Percentiles rank a stretch among this genome's conserved stretches.
These are phyloP conservation scores for Syncephalis plumigaleata DNA, from an alignment of 371 early-diverging fungal genomes.

Conservation along the genomic window DNA sequence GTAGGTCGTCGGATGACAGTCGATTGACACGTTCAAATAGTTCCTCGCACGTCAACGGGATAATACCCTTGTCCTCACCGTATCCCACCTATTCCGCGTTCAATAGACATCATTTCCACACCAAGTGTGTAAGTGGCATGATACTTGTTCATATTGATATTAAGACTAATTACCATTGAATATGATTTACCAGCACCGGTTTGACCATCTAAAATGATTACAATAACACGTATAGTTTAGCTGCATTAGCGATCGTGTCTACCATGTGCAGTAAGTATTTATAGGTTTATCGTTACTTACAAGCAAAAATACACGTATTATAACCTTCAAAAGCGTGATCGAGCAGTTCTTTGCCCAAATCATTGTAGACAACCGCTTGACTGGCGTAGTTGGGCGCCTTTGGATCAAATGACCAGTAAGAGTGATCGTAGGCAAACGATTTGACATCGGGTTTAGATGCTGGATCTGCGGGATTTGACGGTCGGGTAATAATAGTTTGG, in stretches of 20 bases:
- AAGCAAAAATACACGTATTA: conserved; percentile 79
- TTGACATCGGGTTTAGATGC: conserved; percentile 14
- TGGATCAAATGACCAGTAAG: conserved; percentile 66
- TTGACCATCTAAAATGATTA: conserved; percentile 46
- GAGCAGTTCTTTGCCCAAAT: conserved; percentile 54
- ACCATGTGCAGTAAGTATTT: no score
- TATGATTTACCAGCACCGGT: conserved; percentile 75
- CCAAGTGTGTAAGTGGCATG: not conserved
- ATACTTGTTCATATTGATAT: not conserved
- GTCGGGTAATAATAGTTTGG: conserved; percentile 43
- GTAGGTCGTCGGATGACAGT: conserved; percentile 21
- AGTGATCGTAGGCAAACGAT: conserved; percentile 67
- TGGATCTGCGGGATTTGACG: conserved; percentile 15
- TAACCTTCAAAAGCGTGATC: conserved; percentile 80
- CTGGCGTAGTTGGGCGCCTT: conserved; percentile 45
- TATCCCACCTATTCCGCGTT: conserved; percentile 35
- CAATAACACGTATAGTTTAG: not conserved
- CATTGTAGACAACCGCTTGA: conserved; percentile 57
- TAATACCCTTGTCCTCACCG: conserved; percentile 65
- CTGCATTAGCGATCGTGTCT: no score
- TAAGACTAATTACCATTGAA: conserved; percentile 51
- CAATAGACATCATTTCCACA: no score
- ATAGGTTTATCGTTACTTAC: conserved; percentile 15
- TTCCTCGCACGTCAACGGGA: conserved; percentile 60
- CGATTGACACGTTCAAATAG: conserved; percentile 48